phyloP scores from a whole-genome alignment of 106 monocot species.

The Agapanthus africanus region DNA sequence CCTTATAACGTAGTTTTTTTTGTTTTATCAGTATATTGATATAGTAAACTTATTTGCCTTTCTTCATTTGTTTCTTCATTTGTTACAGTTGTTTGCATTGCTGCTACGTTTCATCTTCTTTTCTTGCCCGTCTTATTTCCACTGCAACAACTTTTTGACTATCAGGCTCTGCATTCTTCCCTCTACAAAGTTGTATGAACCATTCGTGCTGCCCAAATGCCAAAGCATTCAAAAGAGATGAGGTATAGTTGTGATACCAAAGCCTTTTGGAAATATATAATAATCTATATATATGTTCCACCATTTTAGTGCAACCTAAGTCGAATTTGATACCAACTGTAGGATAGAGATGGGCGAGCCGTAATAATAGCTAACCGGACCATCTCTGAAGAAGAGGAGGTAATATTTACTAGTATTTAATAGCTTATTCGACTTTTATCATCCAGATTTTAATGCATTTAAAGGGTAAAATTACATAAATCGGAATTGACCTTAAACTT shows the following conservation, averaged over 20 bases:
- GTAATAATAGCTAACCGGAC: constrained; percentile 54
- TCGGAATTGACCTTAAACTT: too few relatives aligned
- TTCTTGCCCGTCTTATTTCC: background rate
- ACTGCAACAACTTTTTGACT: background rate
- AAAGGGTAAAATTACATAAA: too few relatives aligned
- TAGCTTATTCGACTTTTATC: background rate
- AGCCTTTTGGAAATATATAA: too few relatives aligned
- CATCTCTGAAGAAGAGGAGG: constrained; percentile 77
- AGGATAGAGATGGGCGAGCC: constrained; percentile 92
- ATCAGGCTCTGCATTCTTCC: constrained; percentile 89
- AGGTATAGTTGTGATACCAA: constrained; percentile 39
- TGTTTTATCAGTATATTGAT: too few relatives aligned
- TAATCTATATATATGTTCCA: too few relatives aligned
- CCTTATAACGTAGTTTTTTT: too few relatives aligned
- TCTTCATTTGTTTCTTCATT: background rate
- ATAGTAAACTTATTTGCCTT: too few relatives aligned
- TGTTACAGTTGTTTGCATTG: background rate
- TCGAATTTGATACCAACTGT: constrained; percentile 8
- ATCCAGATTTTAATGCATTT: too few relatives aligned
- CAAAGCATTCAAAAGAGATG: constrained; percentile 94
- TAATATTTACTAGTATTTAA: constrained; percentile 15
- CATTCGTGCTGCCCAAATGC: constrained; percentile 95
- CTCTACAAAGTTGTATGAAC: constrained; percentile 96
- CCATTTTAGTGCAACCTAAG: background rate
- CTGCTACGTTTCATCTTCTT: background rate